Conservation (phyloP, 2,329 filamentous ascomycete genomes). For the Aureobasidium sp. region DNA sequence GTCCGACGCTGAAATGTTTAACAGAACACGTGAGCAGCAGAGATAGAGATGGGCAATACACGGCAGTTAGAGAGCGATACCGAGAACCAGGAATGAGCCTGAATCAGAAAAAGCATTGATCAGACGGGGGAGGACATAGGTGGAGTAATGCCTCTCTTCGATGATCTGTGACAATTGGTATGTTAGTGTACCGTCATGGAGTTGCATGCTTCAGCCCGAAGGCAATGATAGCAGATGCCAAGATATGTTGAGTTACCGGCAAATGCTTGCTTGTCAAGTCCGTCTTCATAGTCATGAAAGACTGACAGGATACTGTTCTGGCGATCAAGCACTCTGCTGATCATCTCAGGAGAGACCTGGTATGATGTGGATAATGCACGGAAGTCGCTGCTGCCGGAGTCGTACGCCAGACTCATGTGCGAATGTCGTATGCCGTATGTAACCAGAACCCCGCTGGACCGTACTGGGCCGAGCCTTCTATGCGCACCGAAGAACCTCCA, state of each 20-base stretch:
- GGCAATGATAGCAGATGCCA: not conserved
- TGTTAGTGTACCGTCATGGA: conserved; percentile 6
- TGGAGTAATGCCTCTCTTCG: not conserved
- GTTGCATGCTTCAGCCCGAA: not conserved
- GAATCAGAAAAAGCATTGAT: not conserved
- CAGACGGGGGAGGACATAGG: not conserved
- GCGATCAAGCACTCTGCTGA: not conserved
- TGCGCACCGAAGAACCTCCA: not conserved
- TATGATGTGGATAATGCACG: not conserved
- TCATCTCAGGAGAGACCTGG: not conserved
- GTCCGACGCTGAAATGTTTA: not conserved
- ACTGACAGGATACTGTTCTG: not conserved
- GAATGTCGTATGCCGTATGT: too few species aligned
- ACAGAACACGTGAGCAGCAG: not conserved
- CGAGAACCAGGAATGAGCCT: not conserved
- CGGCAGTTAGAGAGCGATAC: not conserved
- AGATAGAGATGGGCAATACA: not conserved
- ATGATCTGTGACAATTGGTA: not conserved
- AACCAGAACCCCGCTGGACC: not conserved
- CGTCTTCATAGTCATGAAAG: not conserved
- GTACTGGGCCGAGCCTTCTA: not conserved
- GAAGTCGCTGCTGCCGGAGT: not conserved
- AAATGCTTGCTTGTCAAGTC: not conserved
- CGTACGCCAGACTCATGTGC: not conserved
- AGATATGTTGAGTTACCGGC: not conserved